Evolutionary conservation across 805 yeast genomes (phyloP).

Genomic region (Candida verbasci): DNA sequence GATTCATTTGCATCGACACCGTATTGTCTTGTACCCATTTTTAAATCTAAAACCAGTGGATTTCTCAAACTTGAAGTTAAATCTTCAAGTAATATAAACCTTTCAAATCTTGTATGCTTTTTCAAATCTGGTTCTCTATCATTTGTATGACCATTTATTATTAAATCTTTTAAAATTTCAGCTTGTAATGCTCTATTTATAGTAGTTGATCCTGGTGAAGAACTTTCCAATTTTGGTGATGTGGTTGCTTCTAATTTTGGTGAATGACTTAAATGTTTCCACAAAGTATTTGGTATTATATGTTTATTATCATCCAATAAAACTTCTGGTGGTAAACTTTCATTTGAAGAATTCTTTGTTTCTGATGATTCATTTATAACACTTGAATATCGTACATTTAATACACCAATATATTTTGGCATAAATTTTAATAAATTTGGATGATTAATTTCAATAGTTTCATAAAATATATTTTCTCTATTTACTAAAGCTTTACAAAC

Average conservation of each 20-base stretch:
- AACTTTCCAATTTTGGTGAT: slow-evolving; percentile 6
- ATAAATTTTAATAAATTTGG: slow-evolving; percentile 74
- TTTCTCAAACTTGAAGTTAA: slow-evolving; percentile 73
- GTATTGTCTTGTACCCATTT: slow-evolving; percentile 98
- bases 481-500: slow-evolving; percentile 91
- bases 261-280: slow-evolving; percentile 53
- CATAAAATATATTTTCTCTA: slow-evolving; percentile 90
- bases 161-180: slow-evolving; percentile 35
- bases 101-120: slow-evolving; percentile 57
- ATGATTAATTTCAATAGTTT: slow-evolving; percentile 74
- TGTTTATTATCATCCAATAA: slow-evolving; percentile 87
- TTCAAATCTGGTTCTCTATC: slow-evolving; percentile 14
- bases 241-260: slow-evolving; percentile 9
- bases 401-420: slow-evolving; percentile 93
- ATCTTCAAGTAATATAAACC: slow-evolving; percentile 87
- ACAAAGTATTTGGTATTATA: slow-evolving; percentile 78
- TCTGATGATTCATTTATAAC: slow-evolving; percentile 24
- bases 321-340: slow-evolving; percentile 58
- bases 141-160: slow-evolving; percentile 22
- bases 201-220: slow-evolving; percentile 26
- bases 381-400: slow-evolving; percentile 79
- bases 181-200: slow-evolving; percentile 36
- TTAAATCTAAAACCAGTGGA: slow-evolving; percentile 91
- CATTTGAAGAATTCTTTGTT: not conserved
- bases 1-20: slow-evolving; percentile 82